These are phyloP conservation scores for Dictyostelium purpureum DNA, from an alignment of 78 protist genomes.

Conservation along the genomic window DNA sequence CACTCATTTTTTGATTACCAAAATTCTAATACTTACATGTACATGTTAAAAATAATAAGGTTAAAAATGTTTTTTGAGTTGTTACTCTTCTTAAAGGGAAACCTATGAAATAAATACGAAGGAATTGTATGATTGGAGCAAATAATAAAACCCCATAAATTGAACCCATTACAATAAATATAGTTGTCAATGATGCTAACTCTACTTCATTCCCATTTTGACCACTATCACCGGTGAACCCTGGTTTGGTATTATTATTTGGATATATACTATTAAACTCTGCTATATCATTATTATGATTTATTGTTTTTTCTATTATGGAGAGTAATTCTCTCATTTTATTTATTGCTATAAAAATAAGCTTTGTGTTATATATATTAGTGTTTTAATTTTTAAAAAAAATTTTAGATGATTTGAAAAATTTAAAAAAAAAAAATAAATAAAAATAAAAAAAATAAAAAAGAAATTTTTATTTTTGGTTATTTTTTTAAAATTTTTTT, in stretches of 20 bases:
- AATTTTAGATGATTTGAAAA: no score
- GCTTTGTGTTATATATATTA: no score
- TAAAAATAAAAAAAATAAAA: no score
- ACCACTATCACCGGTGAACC: background rate
- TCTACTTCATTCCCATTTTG: background rate
- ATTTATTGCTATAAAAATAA: no score
- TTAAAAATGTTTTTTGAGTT: conserved; percentile 55
- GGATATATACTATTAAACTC: background rate
- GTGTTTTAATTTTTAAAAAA: no score
- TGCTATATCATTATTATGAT: background rate
- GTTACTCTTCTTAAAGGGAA: conserved; percentile 26
- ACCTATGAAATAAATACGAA: conserved; percentile 22
- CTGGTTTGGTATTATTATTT: background rate
- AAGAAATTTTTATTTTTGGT: background rate
- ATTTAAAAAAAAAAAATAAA: no score
- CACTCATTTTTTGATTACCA: background rate
- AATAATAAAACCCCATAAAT: conserved; percentile 5
- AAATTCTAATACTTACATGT: conserved; percentile 17
- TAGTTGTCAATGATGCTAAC: background rate
- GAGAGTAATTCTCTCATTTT: conserved; percentile 23
- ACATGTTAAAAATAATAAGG: conserved; percentile 41
- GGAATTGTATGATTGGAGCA: conserved; percentile 27
- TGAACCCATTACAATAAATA: conserved; percentile 3
- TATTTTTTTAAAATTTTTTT: background rate
- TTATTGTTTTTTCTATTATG: background rate